A percentile compares a stretch with the other conserved stretches of the same genome.
These are phyloP conservation scores for Alternaria sp. DNA, from an alignment of 2,329 filamentous ascomycete species.

Conservation along the genomic window DNA sequence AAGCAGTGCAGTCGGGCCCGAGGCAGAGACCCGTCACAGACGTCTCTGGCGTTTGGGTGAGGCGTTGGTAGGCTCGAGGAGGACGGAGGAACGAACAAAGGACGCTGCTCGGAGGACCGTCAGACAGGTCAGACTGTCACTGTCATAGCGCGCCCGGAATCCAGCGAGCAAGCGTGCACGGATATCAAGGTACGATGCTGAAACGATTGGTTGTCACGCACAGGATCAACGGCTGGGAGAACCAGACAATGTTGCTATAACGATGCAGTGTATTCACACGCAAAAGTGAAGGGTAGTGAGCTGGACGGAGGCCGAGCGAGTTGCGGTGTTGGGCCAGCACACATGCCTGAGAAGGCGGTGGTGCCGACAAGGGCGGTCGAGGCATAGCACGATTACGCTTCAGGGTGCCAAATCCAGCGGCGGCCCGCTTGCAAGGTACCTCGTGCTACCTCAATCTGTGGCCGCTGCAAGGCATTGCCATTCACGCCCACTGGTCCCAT, in stretches of 20 bases:
- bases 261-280: constrained; percentile 9
- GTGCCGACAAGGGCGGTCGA: constrained; percentile 46
- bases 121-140: constrained; percentile 50
- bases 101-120: constrained; percentile 41
- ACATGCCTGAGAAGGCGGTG: constrained; percentile 39
- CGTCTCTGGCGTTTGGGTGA: constrained; percentile 32
- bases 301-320: constrained; percentile 16
- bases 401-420: constrained; percentile 36
- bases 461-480: constrained; percentile 42
- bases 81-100: constrained; percentile 43
- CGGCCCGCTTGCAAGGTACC: constrained; percentile 40
- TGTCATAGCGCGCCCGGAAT: constrained; percentile 49
- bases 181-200: constrained; percentile 46
- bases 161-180: constrained; percentile 46
- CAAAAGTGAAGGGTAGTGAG: constrained; percentile 10
- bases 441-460: constrained; percentile 39
- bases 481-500: constrained; percentile 24
- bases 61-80: constrained; percentile 32
- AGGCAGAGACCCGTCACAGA: constrained; percentile 31
- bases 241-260: constrained; percentile 20
- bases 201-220: constrained; percentile 50
- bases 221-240: constrained; percentile 35
- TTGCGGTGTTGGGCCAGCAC: constrained; percentile 41
- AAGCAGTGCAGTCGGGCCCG: constrained; percentile 32
- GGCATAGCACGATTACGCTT: constrained; percentile 43